These are phyloP conservation scores for Fusarium phyllophilum DNA, from an alignment of 2,329 filamentous ascomycete genomes.

Conservation along the genomic window DNA sequence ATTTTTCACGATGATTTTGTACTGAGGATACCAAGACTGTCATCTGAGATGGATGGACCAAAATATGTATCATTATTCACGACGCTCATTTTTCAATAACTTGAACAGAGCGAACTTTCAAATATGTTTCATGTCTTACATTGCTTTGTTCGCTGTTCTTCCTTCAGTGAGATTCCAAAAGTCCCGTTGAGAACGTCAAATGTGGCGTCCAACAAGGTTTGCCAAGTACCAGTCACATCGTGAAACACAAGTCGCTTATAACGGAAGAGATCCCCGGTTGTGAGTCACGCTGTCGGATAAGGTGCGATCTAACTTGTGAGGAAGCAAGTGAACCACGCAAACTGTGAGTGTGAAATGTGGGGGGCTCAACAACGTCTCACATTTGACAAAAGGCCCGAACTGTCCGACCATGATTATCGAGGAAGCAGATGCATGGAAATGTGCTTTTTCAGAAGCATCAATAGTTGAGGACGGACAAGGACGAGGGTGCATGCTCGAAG, in stretches of 20 bases:
- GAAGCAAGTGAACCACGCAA: constrained; percentile 26
- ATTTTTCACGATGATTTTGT: constrained; percentile 25
- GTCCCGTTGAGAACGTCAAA: constrained; percentile 1
- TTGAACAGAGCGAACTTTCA: constrained; percentile 21
- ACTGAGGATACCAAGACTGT: constrained; percentile 40
- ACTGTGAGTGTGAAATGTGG: constrained; percentile 27
- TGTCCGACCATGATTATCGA: background rate
- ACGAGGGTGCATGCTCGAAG: constrained; percentile 14
- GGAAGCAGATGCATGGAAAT: background rate
- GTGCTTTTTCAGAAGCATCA: constrained; percentile 8
- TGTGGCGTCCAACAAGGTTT: constrained; percentile 12
- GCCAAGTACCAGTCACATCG: constrained; percentile 19
- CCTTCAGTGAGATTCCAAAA: background rate
- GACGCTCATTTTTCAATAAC: constrained; percentile 38
- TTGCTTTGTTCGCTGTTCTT: background rate
- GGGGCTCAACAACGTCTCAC: constrained; percentile 8
- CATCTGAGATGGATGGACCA: constrained; percentile 30
- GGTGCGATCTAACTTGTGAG: constrained; percentile 9
- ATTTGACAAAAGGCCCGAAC: constrained; percentile 12
- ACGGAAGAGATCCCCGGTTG: constrained; percentile 31
- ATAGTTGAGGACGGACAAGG: constrained; percentile 17
- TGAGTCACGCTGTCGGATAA: constrained; percentile 37
- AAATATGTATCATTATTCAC: constrained; percentile 47
- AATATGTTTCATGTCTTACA: constrained; percentile 1
- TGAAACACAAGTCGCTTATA: constrained; percentile 38